These are phyloP conservation scores for Hypholoma fasciculare DNA, from an alignment of 768 basidiomycete species.

Conservation along the genomic window DNA sequence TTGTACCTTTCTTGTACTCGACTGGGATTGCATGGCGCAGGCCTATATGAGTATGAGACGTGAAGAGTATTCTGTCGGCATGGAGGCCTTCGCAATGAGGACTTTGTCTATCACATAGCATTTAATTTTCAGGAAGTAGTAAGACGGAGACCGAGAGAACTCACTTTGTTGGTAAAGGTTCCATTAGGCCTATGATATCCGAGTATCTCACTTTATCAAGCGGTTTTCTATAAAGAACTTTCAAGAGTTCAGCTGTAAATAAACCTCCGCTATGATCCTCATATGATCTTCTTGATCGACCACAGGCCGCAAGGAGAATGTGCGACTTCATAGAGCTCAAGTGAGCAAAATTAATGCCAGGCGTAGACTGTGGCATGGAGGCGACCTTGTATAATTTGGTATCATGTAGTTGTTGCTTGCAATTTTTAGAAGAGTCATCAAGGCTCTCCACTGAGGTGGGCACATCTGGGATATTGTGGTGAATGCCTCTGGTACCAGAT, in stretches of 20 bases:
- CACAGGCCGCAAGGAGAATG: constrained; percentile 10
- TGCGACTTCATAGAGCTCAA: constrained; percentile 6
- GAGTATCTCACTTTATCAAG: constrained; percentile 7
- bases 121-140: neutral
- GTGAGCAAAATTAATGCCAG: neutral
- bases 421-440: neutral
- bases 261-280: neutral
- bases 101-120: constrained; percentile 2
- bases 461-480: neutral
- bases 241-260: constrained; percentile 11
- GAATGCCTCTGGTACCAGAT: constrained; percentile 7
- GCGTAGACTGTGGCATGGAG: neutral
- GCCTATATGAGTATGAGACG: neutral
- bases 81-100: constrained; percentile 12
- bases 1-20: no score
- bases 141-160: neutral
- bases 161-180: neutral
- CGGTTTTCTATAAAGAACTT: neutral
- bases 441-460: no score
- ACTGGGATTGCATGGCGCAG: neutral
- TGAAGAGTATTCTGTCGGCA: neutral
- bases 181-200: constrained; percentile 1
- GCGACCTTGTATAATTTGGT: neutral
- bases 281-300: neutral
- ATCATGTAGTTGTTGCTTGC: neutral